Conservation (phyloP, 2,329 filamentous ascomycete genomes). For the Beauveria rudraprayagi region DNA sequence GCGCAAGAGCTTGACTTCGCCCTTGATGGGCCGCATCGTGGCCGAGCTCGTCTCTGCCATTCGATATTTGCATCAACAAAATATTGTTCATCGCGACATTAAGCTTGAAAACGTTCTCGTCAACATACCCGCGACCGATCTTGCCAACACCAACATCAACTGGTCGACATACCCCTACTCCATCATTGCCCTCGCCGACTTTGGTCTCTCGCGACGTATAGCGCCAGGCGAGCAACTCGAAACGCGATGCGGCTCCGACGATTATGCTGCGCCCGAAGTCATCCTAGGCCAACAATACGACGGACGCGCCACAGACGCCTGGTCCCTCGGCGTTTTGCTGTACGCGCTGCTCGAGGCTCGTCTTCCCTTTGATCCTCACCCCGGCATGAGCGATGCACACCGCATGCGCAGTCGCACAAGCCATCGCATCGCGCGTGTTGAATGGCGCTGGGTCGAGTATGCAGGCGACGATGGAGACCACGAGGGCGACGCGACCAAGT, state of each 20-base stretch:
- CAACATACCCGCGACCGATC: slow-evolving; percentile 63
- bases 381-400: slow-evolving; percentile 67
- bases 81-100: slow-evolving; percentile 93
- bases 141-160: slow-evolving; percentile 54
- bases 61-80: slow-evolving; percentile 72
- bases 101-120: slow-evolving; percentile 95
- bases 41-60: slow-evolving; percentile 81
- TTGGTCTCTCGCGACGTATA: slow-evolving; percentile 81
- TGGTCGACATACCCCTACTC: slow-evolving; percentile 74
- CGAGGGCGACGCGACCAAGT: slow-evolving; percentile 55
- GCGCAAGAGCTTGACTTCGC: slow-evolving; percentile 56
- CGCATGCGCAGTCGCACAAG: slow-evolving; percentile 74
- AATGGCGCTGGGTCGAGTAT: slow-evolving; percentile 91
- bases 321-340: slow-evolving; percentile 87
- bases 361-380: slow-evolving; percentile 84
- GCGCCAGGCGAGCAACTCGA: slow-evolving; percentile 82
- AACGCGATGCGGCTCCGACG: slow-evolving; percentile 89
- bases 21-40: slow-evolving; percentile 76
- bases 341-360: slow-evolving; percentile 92
- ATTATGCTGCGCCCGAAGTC: slow-evolving; percentile 94
- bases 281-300: slow-evolving; percentile 94
- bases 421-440: slow-evolving; percentile 89
- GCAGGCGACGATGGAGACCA: slow-evolving; percentile 81
- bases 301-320: slow-evolving; percentile 83
- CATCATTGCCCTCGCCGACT: slow-evolving; percentile 80